These are phyloP conservation scores for Phaffia tasmanica DNA, from an alignment of 768 basidiomycete genomes.

Conservation along the genomic window DNA sequence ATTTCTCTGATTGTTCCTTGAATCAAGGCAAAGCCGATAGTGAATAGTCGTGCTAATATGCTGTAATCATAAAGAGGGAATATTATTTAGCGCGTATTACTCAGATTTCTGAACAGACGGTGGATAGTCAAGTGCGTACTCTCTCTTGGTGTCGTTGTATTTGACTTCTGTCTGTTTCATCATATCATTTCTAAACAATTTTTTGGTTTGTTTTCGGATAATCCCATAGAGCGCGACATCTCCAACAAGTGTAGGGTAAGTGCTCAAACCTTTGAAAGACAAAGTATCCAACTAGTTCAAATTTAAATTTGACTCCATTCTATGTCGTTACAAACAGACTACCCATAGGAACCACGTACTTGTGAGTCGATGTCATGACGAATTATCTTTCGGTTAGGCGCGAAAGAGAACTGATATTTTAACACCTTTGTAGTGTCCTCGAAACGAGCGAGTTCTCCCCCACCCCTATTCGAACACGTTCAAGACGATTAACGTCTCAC, in stretches of 20 bases:
- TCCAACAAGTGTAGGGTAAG: constrained; percentile 12
- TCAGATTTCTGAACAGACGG: constrained; percentile 21
- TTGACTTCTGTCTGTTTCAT: not conserved
- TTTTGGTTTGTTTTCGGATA: too few relatives aligned
- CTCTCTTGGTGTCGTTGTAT: not conserved
- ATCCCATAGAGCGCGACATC: constrained; percentile 5
- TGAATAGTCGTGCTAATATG: not conserved
- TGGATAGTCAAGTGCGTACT: constrained; percentile 6
- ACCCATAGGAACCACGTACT: constrained; percentile 4
- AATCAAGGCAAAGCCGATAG: not conserved
- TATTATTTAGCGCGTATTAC: constrained; percentile 21
- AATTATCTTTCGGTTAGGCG: not conserved
- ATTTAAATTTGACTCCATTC: not conserved
- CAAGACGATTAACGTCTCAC: constrained; percentile 10
- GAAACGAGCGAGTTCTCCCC: constrained; percentile 20
- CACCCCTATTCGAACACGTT: constrained; percentile 6
- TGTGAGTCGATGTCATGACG: not conserved
- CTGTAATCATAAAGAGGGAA: constrained; percentile 4
- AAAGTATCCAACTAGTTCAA: not conserved
- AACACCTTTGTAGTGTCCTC: constrained; percentile 15
- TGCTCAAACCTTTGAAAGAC: too few relatives aligned
- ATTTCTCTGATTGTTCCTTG: not conserved
- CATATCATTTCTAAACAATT: not conserved
- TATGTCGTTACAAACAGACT: not conserved
- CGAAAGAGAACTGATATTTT: not conserved